Evolutionary conservation across 1,284 basidiomycete species (phyloP).

Genomic region (Phaffia rhodozyma): DNA sequence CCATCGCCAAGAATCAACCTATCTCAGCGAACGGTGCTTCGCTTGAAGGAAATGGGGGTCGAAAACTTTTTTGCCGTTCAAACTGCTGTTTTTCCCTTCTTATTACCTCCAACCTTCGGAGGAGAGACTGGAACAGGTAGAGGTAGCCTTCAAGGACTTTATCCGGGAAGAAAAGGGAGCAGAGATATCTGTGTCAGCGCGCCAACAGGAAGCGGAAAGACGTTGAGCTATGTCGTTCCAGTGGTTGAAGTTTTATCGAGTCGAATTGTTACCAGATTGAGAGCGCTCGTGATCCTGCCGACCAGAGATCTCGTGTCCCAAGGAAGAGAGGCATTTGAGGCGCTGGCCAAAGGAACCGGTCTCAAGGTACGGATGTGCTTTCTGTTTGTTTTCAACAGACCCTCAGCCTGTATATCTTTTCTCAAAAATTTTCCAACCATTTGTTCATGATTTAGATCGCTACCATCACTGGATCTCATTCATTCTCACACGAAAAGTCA

Average conservation of each 20-base stretch:
- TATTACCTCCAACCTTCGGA: slow-evolving; percentile 42
- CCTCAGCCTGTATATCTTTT: background rate
- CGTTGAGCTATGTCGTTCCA: slow-evolving; percentile 83
- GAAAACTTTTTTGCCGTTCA: slow-evolving; percentile 48
- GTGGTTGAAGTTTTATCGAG: slow-evolving; percentile 70
- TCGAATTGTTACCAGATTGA: slow-evolving; percentile 63
- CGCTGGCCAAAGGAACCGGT: slow-evolving; percentile 68
- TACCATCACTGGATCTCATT: slow-evolving; percentile 34
- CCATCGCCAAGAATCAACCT: too few species aligned
- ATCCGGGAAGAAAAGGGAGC: slow-evolving; percentile 56
- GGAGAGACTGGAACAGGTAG: slow-evolving; percentile 26
- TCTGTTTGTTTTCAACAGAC: background rate
- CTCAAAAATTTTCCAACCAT: background rate
- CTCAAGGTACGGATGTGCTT: slow-evolving; percentile 48
- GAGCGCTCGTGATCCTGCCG: slow-evolving; percentile 86
- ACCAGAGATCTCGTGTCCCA: slow-evolving; percentile 91
- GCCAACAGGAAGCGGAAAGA: slow-evolving; percentile 95
- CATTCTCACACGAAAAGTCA: slow-evolving; percentile 34
- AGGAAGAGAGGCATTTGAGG: slow-evolving; percentile 83
- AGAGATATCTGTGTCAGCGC: slow-evolving; percentile 91
- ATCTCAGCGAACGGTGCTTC: background rate
- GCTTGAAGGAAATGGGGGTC: slow-evolving; percentile 11
- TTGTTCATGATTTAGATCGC: slow-evolving; percentile 28
- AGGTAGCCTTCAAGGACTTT: slow-evolving; percentile 42
- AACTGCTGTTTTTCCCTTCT: slow-evolving; percentile 63